Conservation (phyloP, 345 rosid species). For the Bruguiera parviflora region DNA sequence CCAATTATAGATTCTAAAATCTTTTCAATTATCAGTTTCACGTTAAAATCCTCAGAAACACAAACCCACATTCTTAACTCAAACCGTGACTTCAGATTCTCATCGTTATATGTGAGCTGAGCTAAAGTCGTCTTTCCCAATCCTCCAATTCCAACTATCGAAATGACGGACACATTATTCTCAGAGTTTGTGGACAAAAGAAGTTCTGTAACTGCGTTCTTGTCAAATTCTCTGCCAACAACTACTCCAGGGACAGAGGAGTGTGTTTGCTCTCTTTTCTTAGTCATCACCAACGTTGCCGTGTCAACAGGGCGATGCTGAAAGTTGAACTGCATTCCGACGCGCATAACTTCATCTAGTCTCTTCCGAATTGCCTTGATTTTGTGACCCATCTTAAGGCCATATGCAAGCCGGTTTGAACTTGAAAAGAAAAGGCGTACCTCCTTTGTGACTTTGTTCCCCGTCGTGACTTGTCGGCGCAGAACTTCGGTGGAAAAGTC, state of each 20-base stretch:
- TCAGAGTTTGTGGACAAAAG: too few species aligned
- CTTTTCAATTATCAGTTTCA: too few species aligned
- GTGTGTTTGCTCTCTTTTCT: background rate
- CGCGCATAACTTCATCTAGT: conserved; percentile 13
- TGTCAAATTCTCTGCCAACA: conserved; percentile 24
- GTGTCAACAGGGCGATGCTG: background rate
- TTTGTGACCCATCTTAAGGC: conserved; percentile 10
- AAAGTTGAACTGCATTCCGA: background rate
- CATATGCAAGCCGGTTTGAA: conserved; percentile 11
- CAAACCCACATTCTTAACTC: conserved; percentile 2
- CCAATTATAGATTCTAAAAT: too few species aligned
- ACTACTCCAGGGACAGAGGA: conserved; percentile 18
- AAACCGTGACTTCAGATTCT: too few species aligned
- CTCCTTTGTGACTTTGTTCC: background rate
- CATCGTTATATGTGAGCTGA: background rate
- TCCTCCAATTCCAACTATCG: too few species aligned
- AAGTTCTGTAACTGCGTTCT: background rate
- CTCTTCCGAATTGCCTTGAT: conserved; percentile 20
- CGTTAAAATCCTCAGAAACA: background rate
- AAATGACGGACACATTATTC: too few species aligned
- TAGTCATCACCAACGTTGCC: background rate
- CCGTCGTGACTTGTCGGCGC: background rate
- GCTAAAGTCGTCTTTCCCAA: too few species aligned
- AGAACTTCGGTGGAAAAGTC: conserved; percentile 22
- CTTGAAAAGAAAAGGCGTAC: conserved; percentile 13